Base-by-base conservation (phyloP, 1,284 basidiomycete genomes). In the Ganoderma meredithae region DNA sequence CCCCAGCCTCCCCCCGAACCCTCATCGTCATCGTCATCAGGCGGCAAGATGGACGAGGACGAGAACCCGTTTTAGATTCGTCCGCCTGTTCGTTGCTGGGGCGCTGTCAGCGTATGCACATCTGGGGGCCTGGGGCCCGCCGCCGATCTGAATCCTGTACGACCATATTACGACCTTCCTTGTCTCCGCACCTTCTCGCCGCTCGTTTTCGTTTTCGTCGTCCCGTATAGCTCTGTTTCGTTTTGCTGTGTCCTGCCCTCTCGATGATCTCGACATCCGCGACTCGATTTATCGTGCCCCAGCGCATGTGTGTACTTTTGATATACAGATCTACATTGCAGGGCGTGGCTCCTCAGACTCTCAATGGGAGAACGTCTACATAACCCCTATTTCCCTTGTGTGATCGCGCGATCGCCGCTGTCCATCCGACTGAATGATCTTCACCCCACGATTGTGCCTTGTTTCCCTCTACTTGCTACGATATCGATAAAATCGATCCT, bases 1-100 rank as follows among this genome's bases (percentile, higher is more conserved):
- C 80, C 78, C 62, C 83, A 83, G 55, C 84, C 85, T 8, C 22
- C 62, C 7, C 43, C 74, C 6, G 66, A 68, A 58, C 62, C 72
- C 33, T 63, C 71, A 65, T 49, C 68, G 58, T 63, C 71, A 65
- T 49, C 68, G 58, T 64, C 71, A 66, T 55, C 68, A 55, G 70
- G 62, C 25, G 60, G 39, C 52, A 75, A 73, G 74, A 70, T 71
- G 64, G 75, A 73, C 64, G 76, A 77, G 47, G 78, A 78, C 52
- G 78, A 79, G 71, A 79, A 78, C 71, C 78, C 77, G 36, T 78
- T 78, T 73, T 80, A 72, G 63, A 66, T 68, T 10, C 55, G 56
- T 41, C 62, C 27, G n/a, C 49, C 40, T 40, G 5, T 55, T 17
- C 31, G 27, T 59, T 53, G 62, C 49, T 62, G 17, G 15, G 59